These are phyloP conservation scores for Phytophthora sp. DNA, from an alignment of 352 stramenopile genomes.

Conservation along the genomic window DNA sequence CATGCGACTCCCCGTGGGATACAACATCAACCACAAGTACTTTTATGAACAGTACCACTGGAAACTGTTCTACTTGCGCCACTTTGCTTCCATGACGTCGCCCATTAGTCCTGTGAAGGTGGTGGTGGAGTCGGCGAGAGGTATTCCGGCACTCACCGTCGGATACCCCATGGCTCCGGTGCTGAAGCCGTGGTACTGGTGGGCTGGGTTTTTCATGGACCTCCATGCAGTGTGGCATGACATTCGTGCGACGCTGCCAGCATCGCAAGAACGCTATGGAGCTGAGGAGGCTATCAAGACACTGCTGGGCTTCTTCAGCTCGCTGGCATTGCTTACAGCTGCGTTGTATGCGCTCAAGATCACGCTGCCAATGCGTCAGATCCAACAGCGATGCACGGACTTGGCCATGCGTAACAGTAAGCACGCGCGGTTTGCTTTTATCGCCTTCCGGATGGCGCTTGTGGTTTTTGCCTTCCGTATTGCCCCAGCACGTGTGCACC, in stretches of 20 bases:
- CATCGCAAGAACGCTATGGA: constrained; percentile 71
- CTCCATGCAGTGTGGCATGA: constrained; percentile 87
- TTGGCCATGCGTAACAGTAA: constrained; percentile 62
- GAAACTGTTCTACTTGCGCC: constrained; percentile 85
- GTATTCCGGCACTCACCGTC: constrained; percentile 81
- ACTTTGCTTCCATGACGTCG: constrained; percentile 89
- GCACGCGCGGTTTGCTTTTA: constrained; percentile 51
- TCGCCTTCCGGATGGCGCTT: constrained; percentile 62
- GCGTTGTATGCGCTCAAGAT: constrained; percentile 70
- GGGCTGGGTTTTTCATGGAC: constrained; percentile 83
- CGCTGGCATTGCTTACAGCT: constrained; percentile 62
- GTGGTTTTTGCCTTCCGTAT: constrained; percentile 65
- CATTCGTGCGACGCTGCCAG: constrained; percentile 75
- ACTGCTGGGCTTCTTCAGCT: constrained; percentile 57
- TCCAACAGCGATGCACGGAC: constrained; percentile 68
- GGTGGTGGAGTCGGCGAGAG: constrained; percentile 80
- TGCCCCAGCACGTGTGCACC: constrained; percentile 67
- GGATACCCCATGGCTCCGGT: constrained; percentile 89
- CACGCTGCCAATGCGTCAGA: constrained; percentile 59
- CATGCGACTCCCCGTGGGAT: constrained; percentile 85
- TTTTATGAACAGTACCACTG: constrained; percentile 91
- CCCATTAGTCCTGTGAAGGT: constrained; percentile 86
- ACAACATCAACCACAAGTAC: constrained; percentile 94
- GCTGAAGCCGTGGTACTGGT: constrained; percentile 91
- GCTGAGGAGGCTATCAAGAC: constrained; percentile 76